Evolutionary conservation across 305 asterid genomes (phyloP).

Genomic region (Fraxinus angustifolia): DNA sequence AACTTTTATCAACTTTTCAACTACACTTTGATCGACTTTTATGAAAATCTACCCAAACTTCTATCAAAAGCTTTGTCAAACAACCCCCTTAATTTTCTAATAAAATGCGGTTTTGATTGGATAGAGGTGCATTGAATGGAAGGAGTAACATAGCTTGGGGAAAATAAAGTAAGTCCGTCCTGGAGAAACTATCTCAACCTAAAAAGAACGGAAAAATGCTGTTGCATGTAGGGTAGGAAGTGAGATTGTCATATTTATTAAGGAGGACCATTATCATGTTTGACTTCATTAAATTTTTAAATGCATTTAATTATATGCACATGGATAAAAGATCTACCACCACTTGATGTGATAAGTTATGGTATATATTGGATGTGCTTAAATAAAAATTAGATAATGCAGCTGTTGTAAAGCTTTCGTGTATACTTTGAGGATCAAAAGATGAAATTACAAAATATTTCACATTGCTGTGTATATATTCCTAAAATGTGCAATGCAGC

Average conservation of each 20-base stretch:
- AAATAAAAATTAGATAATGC: not conserved
- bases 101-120: not conserved
- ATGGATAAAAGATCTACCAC: not conserved
- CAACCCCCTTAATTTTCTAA: not conserved
- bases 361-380: not conserved
- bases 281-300: not conserved
- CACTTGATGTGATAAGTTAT: not conserved
- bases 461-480: not conserved
- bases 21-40: not conserved
- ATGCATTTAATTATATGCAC: constrained; percentile 4
- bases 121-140: not conserved
- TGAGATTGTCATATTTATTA: not conserved
- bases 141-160: not conserved
- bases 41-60: not conserved
- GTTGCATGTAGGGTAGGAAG: not conserved
- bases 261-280: not conserved
- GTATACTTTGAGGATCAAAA: not conserved
- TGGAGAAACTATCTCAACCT: not conserved
- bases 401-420: not conserved
- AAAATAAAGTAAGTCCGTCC: not conserved
- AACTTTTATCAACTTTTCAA: not conserved
- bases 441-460: not conserved
- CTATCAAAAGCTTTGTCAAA: not conserved
- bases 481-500: not conserved
- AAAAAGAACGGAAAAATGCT: not conserved